Percentiles rank a stretch among this genome's conserved stretches.
Evolutionary conservation across 2,329 filamentous ascomycete genomes (phyloP).

Genomic region (Septoria linicola): DNA sequence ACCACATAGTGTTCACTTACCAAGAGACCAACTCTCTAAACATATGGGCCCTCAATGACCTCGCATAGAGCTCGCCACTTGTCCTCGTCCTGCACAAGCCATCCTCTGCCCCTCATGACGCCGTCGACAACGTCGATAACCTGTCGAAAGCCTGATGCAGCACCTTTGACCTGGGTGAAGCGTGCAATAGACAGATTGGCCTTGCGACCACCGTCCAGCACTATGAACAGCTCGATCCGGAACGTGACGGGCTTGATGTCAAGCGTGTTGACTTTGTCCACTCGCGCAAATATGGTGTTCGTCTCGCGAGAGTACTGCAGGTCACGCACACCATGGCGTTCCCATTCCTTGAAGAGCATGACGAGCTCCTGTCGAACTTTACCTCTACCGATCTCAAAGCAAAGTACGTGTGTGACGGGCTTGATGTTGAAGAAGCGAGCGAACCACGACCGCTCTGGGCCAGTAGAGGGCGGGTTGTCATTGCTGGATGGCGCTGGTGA

Average conservation of each 20-base stretch:
- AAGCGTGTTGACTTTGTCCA: conserved; percentile 74
- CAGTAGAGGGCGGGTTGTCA: conserved; percentile 45
- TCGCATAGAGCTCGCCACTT: conserved; percentile 47
- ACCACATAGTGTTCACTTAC: too few species aligned
- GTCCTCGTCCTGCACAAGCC: conserved; percentile 63
- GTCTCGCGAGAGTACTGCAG: conserved; percentile 75
- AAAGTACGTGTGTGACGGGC: conserved; percentile 72
- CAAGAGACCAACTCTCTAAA: neutral
- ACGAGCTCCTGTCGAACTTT: conserved; percentile 75
- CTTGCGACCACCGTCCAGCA: conserved; percentile 79
- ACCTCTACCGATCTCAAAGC: conserved; percentile 70
- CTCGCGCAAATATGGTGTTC: conserved; percentile 75
- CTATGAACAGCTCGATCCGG: conserved; percentile 81
- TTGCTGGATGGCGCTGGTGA: conserved; percentile 49
- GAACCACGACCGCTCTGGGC: conserved; percentile 71
- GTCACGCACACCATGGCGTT: conserved; percentile 70
- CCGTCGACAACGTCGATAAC: conserved; percentile 74
- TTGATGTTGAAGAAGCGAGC: conserved; percentile 86
- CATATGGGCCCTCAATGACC: conserved; percentile 36
- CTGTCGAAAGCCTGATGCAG: conserved; percentile 81
- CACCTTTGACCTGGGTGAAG: conserved; percentile 88
- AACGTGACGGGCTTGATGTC: conserved; percentile 85
- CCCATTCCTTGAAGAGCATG: conserved; percentile 74
- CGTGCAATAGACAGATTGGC: conserved; percentile 76
- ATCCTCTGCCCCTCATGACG: conserved; percentile 62